Evolutionary conservation across 2,329 filamentous ascomycete species (phyloP), one percentile per base, ranked within the genome.

Genomic region (Ramichloridium luteum): DNA sequence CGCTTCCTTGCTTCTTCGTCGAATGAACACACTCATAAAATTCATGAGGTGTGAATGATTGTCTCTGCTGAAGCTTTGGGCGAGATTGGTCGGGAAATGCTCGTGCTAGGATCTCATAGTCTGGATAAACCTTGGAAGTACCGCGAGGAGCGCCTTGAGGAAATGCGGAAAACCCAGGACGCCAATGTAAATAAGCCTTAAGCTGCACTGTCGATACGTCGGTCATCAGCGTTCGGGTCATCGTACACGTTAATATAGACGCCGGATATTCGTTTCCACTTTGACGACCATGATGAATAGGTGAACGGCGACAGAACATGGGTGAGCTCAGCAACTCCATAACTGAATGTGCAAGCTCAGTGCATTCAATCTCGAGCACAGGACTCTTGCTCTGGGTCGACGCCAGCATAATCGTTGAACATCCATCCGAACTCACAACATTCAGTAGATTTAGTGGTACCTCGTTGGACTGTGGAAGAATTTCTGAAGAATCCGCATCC

Each of bases 11-110:
- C 12, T 64, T 27, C 57, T 58, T 30, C 1, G 80, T 75, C 2
- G 76, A 66, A 46, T 75, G 68, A 1, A 80, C 75, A 11, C 72
- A 72, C 31, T 79, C 68, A 46, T 85, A 86, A 49, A 86, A 86
- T 35, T 70, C 66, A 29, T 64, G 60, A 8, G 67, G 60, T 3
- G 58, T 56, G 63, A 65, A 68, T 10, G 39, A 33, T 28, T 46
- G 35, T 8, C 14, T 43, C 23, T 46, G 39, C 22, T 51, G 43
- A 8, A 35, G 29, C 12, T 35, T 32, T 6, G 41, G 40, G 28
- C 43, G 27, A 5, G 31, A 35, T 3, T 23, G n/a, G 31, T 51
- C 45, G n/a, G 41, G 40, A 30, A 40, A 53, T 11, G 42, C 41
- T 13, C 40, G 25, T 6, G 39, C 25, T 10, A 52, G 34, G 9